Conservation (phyloP, 345 rosid genomes). For the Citrus glauca region DNA sequence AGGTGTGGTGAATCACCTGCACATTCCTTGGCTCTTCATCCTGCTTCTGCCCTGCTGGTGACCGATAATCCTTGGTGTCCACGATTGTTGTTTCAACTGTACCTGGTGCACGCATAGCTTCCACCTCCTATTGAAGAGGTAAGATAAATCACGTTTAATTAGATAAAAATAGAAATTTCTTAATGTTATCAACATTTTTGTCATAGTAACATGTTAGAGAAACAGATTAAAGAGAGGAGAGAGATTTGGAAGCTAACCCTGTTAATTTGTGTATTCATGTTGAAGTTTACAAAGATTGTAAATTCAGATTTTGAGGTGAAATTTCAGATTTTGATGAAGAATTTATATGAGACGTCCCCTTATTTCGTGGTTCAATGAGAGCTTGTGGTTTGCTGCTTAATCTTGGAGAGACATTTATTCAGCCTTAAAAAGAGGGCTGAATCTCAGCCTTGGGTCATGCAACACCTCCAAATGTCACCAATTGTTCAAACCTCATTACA, state of each 20-base stretch:
- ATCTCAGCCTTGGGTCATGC: conserved; percentile 3
- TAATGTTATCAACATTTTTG: not conserved
- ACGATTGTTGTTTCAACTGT: conserved; percentile 32
- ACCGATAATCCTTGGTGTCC: conserved; percentile 36
- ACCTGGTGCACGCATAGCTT: conserved; percentile 22
- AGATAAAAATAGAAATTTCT: not conserved
- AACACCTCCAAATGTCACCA: conserved; percentile 19
- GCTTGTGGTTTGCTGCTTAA: conserved; percentile 8
- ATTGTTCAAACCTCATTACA: not conserved
- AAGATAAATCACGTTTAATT: not conserved
- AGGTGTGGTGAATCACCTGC: conserved; percentile 42
- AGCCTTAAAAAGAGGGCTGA: conserved; percentile 19
- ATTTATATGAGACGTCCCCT: not conserved
- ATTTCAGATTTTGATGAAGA: not conserved
- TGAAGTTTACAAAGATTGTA: not conserved
- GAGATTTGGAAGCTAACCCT: conserved; percentile 19
- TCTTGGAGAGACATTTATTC: conserved; percentile 13
- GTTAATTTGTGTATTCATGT: conserved; percentile 24
- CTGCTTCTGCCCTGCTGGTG: conserved; percentile 49
- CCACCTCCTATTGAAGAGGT: conserved; percentile 22
- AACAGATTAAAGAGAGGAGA: not conserved
- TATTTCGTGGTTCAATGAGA: not conserved
- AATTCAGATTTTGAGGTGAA: not conserved
- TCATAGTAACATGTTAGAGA: too few species aligned
- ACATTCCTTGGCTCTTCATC: conserved; percentile 40